phyloP scores from a whole-genome alignment of 495 filamentous ascomycete genomes.

The Penicillium canariense region DNA sequence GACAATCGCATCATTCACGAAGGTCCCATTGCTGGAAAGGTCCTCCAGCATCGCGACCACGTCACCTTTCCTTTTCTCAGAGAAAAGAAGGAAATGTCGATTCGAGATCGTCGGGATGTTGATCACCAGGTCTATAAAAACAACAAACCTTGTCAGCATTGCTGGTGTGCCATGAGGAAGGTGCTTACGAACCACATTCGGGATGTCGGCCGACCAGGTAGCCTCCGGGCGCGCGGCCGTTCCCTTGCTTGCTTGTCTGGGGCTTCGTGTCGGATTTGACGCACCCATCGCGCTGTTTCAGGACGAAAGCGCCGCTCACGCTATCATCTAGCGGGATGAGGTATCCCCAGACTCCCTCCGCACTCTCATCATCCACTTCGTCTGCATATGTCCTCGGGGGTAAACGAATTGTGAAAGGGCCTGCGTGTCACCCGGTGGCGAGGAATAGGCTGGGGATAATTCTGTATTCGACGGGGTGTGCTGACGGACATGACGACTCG shows the following conservation, averaged over 20 bases:
- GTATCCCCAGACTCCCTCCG: constrained; percentile 95
- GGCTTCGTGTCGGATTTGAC: constrained; percentile 42
- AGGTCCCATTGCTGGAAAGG: constrained; percentile 94
- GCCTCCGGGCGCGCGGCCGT: constrained; percentile 65
- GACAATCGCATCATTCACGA: constrained; percentile 86
- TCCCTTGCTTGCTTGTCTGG: constrained; percentile 25
- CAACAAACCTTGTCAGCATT: constrained; percentile 13
- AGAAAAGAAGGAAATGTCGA: constrained; percentile 86
- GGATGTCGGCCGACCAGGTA: constrained; percentile 91
- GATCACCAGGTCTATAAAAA: constrained; percentile 66
- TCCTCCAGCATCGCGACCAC: constrained; percentile 84
- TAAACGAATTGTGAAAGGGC: constrained; percentile 75
- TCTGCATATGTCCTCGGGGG: constrained; percentile 68
- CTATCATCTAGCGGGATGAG: constrained; percentile 74
- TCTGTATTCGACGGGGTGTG: constrained; percentile 53
- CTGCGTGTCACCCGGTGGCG: constrained; percentile 64
- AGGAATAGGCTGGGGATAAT: constrained; percentile 65
- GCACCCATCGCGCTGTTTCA: constrained; percentile 68
- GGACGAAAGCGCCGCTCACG: constrained; percentile 66
- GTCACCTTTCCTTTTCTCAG: constrained; percentile 79
- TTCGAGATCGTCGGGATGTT: constrained; percentile 89
- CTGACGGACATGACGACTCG: constrained; percentile 52
- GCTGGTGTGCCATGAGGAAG: neutral
- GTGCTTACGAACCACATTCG: constrained; percentile 74
- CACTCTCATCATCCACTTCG: constrained; percentile 75